Conservation (phyloP, 805 yeast genomes). For the Zygosaccharomyces rouxii region DNA sequence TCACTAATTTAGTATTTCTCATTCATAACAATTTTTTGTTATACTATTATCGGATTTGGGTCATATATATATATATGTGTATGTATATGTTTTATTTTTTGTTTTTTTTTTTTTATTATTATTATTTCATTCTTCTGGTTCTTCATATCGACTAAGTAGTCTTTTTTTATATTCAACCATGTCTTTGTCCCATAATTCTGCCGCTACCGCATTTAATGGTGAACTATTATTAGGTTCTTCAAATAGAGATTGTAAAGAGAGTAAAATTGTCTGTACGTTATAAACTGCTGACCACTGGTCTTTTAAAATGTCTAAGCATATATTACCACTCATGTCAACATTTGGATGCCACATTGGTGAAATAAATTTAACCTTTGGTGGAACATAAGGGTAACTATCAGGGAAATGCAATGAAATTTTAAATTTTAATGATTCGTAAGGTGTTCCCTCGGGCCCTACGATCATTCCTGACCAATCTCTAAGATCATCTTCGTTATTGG, state of each 20-base stretch:
- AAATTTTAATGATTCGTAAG: slow-evolving; percentile 50
- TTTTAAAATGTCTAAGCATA: slow-evolving; percentile 59
- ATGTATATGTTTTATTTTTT: not conserved
- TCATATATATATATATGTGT: slow-evolving; percentile 1
- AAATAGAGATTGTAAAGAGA: slow-evolving; percentile 54
- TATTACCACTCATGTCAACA: slow-evolving; percentile 59
- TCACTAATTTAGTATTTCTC: not conserved
- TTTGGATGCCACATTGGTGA: slow-evolving; percentile 66
- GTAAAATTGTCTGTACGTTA: slow-evolving; percentile 55
- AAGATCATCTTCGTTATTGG: slow-evolving; percentile 48
- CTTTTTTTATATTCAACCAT: slow-evolving; percentile 36
- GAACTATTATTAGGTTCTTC: slow-evolving; percentile 60
- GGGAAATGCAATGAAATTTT: slow-evolving; percentile 50
- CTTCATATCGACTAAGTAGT: slow-evolving; percentile 23
- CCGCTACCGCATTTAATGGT: slow-evolving; percentile 54
- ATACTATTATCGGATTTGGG: slow-evolving; percentile 1
- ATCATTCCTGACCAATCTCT: slow-evolving; percentile 55
- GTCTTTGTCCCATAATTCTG: slow-evolving; percentile 47
- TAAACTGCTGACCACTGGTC: slow-evolving; percentile 63
- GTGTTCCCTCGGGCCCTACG: slow-evolving; percentile 55
- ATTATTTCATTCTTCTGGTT: slow-evolving; percentile 8
- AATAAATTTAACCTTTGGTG: slow-evolving; percentile 53
- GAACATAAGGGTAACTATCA: slow-evolving; percentile 51
- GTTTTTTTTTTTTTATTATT: no score
- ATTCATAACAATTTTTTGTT: not conserved